Evolutionary conservation across 2,329 filamentous ascomycete species (phyloP).

Genomic region (Curvularia eragrostidis): DNA sequence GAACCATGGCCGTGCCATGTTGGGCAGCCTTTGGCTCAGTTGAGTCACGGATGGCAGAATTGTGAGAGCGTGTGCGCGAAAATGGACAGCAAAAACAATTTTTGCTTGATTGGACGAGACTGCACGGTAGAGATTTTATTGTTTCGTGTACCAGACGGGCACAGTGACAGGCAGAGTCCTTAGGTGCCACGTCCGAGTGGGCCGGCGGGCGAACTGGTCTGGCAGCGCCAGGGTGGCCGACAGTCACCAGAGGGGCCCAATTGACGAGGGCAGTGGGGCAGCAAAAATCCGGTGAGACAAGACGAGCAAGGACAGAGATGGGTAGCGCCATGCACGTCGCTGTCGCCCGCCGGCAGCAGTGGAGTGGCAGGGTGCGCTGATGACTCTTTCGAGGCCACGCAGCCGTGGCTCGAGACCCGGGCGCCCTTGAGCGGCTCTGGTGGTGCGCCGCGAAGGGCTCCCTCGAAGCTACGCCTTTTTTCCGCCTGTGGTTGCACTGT

Average conservation of each 20-base stretch:
- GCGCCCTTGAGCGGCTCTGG: conserved; percentile 11
- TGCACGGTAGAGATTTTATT: not conserved
- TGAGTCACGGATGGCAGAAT: conserved; percentile 25
- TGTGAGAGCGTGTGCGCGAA: conserved; percentile 4
- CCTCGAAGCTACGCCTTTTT: conserved; percentile 4
- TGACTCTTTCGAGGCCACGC: conserved; percentile 30
- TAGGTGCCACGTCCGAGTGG: conserved; percentile 31
- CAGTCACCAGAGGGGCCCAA: conserved; percentile 12
- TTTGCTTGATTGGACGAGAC: not conserved
- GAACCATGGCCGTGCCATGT: conserved; percentile 8
- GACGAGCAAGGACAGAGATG: conserved; percentile 32
- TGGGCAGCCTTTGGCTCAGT: conserved; percentile 7
- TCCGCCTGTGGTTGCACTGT: conserved; percentile 1
- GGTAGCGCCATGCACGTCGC: conserved; percentile 27
- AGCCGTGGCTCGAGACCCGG: conserved; percentile 8
- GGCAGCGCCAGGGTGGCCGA: conserved; percentile 14
- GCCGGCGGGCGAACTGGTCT: conserved; percentile 36
- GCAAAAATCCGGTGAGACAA: conserved; percentile 43
- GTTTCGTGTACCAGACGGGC: conserved; percentile 3
- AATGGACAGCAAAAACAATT: not conserved
- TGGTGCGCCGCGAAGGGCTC: conserved; percentile 21
- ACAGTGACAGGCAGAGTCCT: conserved; percentile 4
- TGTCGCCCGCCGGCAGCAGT: conserved; percentile 26
- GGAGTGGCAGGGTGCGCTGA: conserved; percentile 19
- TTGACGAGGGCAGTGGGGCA: conserved; percentile 30